Evolutionary conservation across 306 rosid genomes (phyloP).

Genomic region (Cucurbita pepo): DNA sequence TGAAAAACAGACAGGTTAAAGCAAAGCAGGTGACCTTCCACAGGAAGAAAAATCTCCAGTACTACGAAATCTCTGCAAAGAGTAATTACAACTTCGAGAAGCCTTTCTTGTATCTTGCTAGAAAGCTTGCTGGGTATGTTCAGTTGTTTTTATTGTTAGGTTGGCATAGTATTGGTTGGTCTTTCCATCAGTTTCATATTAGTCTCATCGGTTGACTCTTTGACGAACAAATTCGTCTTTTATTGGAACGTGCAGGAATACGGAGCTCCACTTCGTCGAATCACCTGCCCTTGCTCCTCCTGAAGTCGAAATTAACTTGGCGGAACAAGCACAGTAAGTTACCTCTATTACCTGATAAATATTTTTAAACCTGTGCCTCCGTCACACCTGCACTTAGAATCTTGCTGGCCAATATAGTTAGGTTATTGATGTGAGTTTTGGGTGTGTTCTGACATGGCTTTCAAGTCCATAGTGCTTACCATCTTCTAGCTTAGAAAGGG

Average conservation of each 20-base stretch:
- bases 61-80: conserved; percentile 63
- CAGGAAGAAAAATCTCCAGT: conserved; percentile 57
- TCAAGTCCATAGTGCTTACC: neutral
- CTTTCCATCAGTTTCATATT: neutral
- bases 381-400: no score
- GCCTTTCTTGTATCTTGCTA: conserved; percentile 65
- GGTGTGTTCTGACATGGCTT: neutral
- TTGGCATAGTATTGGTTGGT: neutral
- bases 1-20: conserved; percentile 66
- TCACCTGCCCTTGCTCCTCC: conserved; percentile 89
- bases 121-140: conserved; percentile 74
- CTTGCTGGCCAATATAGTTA: no score
- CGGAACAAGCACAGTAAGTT: conserved; percentile 47
- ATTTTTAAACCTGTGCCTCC: neutral
- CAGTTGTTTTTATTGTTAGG: neutral
- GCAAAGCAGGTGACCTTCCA: conserved; percentile 74
- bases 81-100: conserved; percentile 63
- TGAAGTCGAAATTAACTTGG: conserved; percentile 67
- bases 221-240: neutral
- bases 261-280: conserved; percentile 71
- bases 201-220: neutral
- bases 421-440: neutral
- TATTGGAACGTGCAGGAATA: conserved; percentile 31
- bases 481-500: no score
- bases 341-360: neutral